phyloP scores from a whole-genome alignment of 441 rosid genomes.

The Eutrema salsugineum region DNA sequence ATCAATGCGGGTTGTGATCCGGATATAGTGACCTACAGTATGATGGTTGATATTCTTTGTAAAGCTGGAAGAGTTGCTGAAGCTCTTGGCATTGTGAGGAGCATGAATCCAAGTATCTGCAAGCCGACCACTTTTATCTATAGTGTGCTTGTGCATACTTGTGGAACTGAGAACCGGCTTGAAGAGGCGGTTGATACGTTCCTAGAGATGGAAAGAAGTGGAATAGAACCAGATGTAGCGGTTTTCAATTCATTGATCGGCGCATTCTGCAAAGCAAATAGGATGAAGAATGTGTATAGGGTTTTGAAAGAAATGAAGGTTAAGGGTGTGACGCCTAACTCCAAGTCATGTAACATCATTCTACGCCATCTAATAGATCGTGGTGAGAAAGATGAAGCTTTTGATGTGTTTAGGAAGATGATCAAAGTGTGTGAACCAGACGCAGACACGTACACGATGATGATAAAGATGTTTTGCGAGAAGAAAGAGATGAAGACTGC shows the following conservation, averaged over 20 bases:
- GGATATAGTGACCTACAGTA: slow-evolving; percentile 83
- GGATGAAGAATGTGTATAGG: slow-evolving; percentile 59
- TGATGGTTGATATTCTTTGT: slow-evolving; percentile 81
- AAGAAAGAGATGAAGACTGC: slow-evolving; percentile 54
- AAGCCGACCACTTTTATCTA: slow-evolving; percentile 72
- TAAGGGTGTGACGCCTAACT: slow-evolving; percentile 57
- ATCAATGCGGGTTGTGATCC: slow-evolving; percentile 57
- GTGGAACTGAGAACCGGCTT: slow-evolving; percentile 65
- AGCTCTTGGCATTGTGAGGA: slow-evolving; percentile 63
- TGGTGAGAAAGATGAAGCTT: slow-evolving; percentile 71
- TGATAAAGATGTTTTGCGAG: slow-evolving; percentile 89
- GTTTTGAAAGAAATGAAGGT: slow-evolving; percentile 71
- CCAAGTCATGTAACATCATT: slow-evolving; percentile 75
- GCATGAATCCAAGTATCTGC: slow-evolving; percentile 52
- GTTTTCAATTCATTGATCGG: slow-evolving; percentile 73
- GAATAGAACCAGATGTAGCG: slow-evolving; percentile 62
- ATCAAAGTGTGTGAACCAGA: slow-evolving; percentile 77
- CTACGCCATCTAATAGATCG: slow-evolving; percentile 52
- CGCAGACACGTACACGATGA: slow-evolving; percentile 85
- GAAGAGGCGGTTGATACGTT: slow-evolving; percentile 80
- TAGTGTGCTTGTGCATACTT: slow-evolving; percentile 77
- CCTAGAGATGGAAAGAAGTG: slow-evolving; percentile 73
- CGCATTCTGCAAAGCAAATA: slow-evolving; percentile 73
- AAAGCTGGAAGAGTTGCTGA: slow-evolving; percentile 90
- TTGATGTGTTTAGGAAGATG: slow-evolving; percentile 65